These are phyloP conservation scores for Suhomyces taliae DNA, from an alignment of 1,139 yeast species.

Conservation along the genomic window DNA sequence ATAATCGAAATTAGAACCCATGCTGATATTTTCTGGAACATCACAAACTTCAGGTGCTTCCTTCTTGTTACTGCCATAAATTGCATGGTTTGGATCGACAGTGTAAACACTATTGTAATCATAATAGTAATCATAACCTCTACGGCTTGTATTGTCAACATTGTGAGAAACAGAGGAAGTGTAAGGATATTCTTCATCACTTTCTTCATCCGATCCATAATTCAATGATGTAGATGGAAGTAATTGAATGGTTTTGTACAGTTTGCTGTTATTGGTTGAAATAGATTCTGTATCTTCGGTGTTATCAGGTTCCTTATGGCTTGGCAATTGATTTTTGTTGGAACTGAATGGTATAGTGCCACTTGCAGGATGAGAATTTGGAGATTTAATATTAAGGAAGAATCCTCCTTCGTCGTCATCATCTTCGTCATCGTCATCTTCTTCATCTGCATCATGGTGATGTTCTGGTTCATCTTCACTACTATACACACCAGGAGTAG, in stretches of 20 bases:
- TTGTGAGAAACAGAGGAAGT: conserved; percentile 73
- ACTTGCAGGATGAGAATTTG: conserved; percentile 26
- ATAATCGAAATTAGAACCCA: conserved; percentile 44
- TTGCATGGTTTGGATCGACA: conserved; percentile 51
- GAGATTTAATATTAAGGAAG: conserved; percentile 57
- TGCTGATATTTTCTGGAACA: conserved; percentile 45
- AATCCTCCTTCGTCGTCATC: conserved; percentile 71
- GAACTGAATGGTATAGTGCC: conserved; percentile 20
- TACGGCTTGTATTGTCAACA: conserved; percentile 57
- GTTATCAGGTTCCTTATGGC: conserved; percentile 12
- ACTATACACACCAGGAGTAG: background rate
- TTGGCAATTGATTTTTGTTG: conserved; percentile 7
- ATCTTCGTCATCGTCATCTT: conserved; percentile 43
- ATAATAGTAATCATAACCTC: conserved; percentile 83
- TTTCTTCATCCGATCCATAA: conserved; percentile 70
- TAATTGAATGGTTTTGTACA: conserved; percentile 61
- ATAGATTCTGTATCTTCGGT: conserved; percentile 29
- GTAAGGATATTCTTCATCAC: conserved; percentile 54
- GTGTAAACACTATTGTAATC: conserved; percentile 85
- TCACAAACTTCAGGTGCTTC: conserved; percentile 44
- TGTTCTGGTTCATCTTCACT: conserved; percentile 24
- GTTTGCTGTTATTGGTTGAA: conserved; percentile 23
- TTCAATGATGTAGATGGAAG: conserved; percentile 83
- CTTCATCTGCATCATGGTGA: conserved; percentile 31
- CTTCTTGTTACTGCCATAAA: conserved; percentile 29